These are phyloP conservation scores for Cercis canadensis DNA, from an alignment of 306 rosid species.

Conservation along the genomic window DNA sequence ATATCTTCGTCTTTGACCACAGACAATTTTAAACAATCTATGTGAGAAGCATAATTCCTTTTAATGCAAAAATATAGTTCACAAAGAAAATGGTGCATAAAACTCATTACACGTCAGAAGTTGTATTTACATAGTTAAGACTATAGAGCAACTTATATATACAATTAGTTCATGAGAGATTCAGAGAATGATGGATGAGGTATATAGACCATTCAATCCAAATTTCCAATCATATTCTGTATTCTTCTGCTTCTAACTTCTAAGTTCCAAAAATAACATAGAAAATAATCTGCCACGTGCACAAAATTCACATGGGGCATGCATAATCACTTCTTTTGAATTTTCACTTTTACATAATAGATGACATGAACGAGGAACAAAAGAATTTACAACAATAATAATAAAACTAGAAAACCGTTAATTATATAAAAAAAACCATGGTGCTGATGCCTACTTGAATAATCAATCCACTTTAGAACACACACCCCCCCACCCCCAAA, in stretches of 20 bases:
- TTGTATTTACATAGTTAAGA: too few relatives aligned
- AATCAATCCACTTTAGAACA: conserved; percentile 1
- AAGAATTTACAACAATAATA: not conserved
- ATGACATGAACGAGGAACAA: not conserved
- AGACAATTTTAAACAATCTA: conserved; percentile 23
- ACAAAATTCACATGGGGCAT: not conserved
- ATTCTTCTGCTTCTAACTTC: conserved; percentile 74
- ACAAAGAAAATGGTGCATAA: conserved; percentile 16
- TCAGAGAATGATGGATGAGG: not conserved
- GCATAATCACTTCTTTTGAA: conserved; percentile 14
- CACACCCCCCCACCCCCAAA: not conserved
- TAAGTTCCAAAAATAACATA: conserved; percentile 47
- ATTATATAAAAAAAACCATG: not conserved
- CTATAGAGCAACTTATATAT: not conserved
- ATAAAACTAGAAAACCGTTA: not conserved
- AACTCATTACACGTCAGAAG: not conserved
- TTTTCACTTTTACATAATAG: conserved; percentile 1
- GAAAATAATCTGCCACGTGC: too few relatives aligned
- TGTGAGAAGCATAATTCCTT: not conserved
- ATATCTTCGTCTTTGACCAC: conserved; percentile 35
- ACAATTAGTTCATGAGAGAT: not conserved
- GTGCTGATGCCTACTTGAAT: not conserved
- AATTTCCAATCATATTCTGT: conserved; percentile 63
- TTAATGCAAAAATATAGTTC: not conserved
- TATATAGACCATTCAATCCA: conserved; percentile 22